Conservation (phyloP, 306 rosid genomes). For the Lotus japonicus region DNA sequence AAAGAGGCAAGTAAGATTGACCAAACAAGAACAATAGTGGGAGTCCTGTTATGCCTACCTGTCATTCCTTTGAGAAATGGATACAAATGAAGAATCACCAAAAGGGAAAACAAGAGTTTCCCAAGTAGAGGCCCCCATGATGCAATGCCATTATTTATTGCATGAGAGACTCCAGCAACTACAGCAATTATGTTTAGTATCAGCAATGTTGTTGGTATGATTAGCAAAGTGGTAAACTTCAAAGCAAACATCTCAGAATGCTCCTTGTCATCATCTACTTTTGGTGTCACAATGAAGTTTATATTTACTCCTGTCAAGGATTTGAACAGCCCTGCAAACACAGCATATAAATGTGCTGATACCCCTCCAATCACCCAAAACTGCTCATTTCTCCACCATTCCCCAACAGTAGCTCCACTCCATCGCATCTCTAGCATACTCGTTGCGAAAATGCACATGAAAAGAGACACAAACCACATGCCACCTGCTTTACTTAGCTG, state of each 20-base stretch:
- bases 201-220: slow-evolving; percentile 68
- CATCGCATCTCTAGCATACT: slow-evolving; percentile 66
- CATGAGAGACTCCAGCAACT: slow-evolving; percentile 58
- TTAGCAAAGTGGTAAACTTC: slow-evolving; percentile 56
- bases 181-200: slow-evolving; percentile 53
- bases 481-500: slow-evolving; percentile 50
- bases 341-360: slow-evolving; percentile 55
- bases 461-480: slow-evolving; percentile 65
- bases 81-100: slow-evolving; percentile 67
- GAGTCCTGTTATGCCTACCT: slow-evolving; percentile 58
- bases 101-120: slow-evolving; percentile 53
- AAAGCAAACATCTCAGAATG: slow-evolving; percentile 29
- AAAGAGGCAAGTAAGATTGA: slow-evolving; percentile 62
- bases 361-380: slow-evolving; percentile 76
- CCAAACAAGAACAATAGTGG: slow-evolving; percentile 75
- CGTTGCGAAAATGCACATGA: slow-evolving; percentile 53
- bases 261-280: slow-evolving; percentile 18
- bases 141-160: slow-evolving; percentile 49
- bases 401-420: slow-evolving; percentile 60
- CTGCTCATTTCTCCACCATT: slow-evolving; percentile 85
- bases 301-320: slow-evolving; percentile 53
- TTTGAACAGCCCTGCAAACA: slow-evolving; percentile 55
- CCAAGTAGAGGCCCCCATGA: slow-evolving; percentile 69
- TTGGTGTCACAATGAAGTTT: slow-evolving; percentile 45
- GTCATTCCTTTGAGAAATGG: slow-evolving; percentile 63